These are phyloP conservation scores for Hypoxylon fuscum DNA, from an alignment of 495 filamentous ascomycete genomes.

Conservation along the genomic window DNA sequence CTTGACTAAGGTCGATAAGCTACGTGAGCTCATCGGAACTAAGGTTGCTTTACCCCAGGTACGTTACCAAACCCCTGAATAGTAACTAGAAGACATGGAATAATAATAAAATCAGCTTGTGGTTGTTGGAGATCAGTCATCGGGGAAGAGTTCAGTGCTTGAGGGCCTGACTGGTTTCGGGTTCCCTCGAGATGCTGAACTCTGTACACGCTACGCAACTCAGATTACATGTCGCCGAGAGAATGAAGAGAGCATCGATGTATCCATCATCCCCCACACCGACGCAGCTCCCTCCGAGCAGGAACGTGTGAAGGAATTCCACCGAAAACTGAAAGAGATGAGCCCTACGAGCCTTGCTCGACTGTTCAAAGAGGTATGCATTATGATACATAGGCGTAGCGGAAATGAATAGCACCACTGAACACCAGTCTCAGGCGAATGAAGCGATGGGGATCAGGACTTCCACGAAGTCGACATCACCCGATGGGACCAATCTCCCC, in stretches of 20 bases:
- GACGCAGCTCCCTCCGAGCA: constrained; percentile 29
- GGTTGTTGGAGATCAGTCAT: constrained; percentile 61
- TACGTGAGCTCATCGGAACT: constrained; percentile 53
- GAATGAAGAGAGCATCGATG: constrained; percentile 38
- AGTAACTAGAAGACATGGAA: neutral
- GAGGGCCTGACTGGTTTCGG: constrained; percentile 62
- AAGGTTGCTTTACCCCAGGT: constrained; percentile 51
- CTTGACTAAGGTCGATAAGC: constrained; percentile 49
- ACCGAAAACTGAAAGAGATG: constrained; percentile 35
- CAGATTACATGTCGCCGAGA: constrained; percentile 65
- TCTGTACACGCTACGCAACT: constrained; percentile 68
- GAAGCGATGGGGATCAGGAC: constrained; percentile 54
- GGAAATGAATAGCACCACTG: constrained; percentile 4
- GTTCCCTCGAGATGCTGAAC: constrained; percentile 60
- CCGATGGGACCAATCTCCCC: constrained; percentile 31
- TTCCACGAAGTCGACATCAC: constrained; percentile 8
- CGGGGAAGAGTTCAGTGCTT: constrained; percentile 63
- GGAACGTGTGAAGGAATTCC: constrained; percentile 33
- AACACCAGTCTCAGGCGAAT: constrained; percentile 48
- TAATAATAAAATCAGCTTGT: constrained; percentile 47
- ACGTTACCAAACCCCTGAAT: neutral
- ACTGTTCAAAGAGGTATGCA: constrained; percentile 43
- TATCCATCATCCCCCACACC: constrained; percentile 57
- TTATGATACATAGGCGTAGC: neutral
- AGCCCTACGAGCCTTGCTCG: constrained; percentile 33